Evolutionary conservation across 305 asterid species (phyloP), one percentile per base, ranked within the genome.

Genomic region (Fraxinus sp.): DNA sequence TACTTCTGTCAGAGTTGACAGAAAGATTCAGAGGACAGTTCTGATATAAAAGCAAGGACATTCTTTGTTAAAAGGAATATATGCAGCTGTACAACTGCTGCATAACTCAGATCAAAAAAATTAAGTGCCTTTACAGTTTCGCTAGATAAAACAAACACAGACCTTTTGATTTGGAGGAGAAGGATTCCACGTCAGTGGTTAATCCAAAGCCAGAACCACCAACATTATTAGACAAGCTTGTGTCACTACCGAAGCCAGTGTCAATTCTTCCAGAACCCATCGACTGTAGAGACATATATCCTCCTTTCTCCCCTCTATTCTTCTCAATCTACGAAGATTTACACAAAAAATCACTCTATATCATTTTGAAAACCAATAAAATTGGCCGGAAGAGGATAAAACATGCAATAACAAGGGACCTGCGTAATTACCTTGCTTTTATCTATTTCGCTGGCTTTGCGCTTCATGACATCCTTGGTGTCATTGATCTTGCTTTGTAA

Each of bases 391-490:
- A 82, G 64, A 73, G 68, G 81, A 73, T 22, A 39, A 32, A 74
- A 75, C 75, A 14, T 30, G 33, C 55, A 79, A 77, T 64, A 14
- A 64, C 62, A 41, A 79, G 39, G n/a, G 57, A 68, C 66, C 84
- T 20, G 35, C 36, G 20, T n/a, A 72, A 39, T 83, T 81, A 94
- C 98, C 94, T 92, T 94, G 94, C 86, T 93, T 90, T 94, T 93
- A 85, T 91, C 97, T 88, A 94, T 94, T 86, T 94, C 97, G 84
- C 81, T 91, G 73, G 98, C 98, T 90, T 92, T 94, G 30, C 91
- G 93, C 89, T 90, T 93, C 97, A 93, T 94, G 88, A 91, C 88
- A 83, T 91, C 95, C 90, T 94, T 93, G 79, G 97, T 92, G 49
- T 94, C 98, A 74, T 93, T 89, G 85, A 94, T 94, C 91, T 94